Conservation (phyloP, 2,329 filamentous ascomycete species). For the Fusarium tanahbumbuense region DNA sequence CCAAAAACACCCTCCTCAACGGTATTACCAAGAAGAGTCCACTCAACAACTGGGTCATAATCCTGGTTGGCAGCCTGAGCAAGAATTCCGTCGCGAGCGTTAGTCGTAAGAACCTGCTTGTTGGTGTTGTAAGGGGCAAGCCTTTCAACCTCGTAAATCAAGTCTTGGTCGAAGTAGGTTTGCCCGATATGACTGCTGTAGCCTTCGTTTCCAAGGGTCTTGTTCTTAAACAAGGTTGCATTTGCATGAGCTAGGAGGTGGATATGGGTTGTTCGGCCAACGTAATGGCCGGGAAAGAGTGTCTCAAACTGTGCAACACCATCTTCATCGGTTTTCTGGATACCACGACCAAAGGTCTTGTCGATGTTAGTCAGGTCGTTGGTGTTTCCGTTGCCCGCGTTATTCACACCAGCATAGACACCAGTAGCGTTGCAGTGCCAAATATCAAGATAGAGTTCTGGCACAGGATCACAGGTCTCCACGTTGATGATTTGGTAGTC, state of each 20-base stretch:
- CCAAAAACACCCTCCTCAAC: slow-evolving; percentile 64
- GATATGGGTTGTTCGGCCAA: slow-evolving; percentile 60
- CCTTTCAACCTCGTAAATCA: slow-evolving; percentile 63
- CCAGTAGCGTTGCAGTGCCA: slow-evolving; percentile 62
- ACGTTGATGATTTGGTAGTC: slow-evolving; percentile 60
- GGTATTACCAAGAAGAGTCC: slow-evolving; percentile 65
- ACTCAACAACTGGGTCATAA: slow-evolving; percentile 70
- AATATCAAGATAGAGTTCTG: slow-evolving; percentile 56
- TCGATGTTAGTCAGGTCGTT: slow-evolving; percentile 49
- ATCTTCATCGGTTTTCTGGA: slow-evolving; percentile 55
- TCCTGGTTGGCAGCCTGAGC: slow-evolving; percentile 60
- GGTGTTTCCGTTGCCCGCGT: slow-evolving; percentile 58
- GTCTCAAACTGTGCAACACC: slow-evolving; percentile 59
- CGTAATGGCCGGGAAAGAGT: slow-evolving; percentile 60
- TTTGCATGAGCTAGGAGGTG: slow-evolving; percentile 57
- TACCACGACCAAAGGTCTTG: slow-evolving; percentile 50
- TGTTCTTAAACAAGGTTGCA: slow-evolving; percentile 49
- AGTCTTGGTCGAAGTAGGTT: slow-evolving; percentile 70
- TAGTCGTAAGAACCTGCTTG: slow-evolving; percentile 50
- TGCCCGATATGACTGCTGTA: slow-evolving; percentile 71
- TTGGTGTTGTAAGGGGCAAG: slow-evolving; percentile 61
- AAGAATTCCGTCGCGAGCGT: background rate
- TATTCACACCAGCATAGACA: slow-evolving; percentile 57
- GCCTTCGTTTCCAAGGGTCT: slow-evolving; percentile 51
- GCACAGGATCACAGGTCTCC: slow-evolving; percentile 57